These are phyloP conservation scores for Entomortierella parvispora DNA, from an alignment of 192 early-diverging fungal genomes.

Conservation along the genomic window DNA sequence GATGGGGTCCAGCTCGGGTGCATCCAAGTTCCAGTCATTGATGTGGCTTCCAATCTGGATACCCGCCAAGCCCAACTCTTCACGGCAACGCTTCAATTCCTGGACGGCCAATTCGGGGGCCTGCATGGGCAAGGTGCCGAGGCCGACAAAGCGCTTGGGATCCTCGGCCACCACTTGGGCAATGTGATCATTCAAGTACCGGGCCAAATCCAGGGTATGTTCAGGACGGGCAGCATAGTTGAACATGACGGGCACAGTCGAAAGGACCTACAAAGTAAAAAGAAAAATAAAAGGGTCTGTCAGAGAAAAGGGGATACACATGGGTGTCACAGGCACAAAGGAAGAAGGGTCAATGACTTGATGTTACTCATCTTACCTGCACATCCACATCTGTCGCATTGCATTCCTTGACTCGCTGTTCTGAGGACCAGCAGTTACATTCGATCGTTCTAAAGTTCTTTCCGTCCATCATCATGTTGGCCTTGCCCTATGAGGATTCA, in stretches of 20 bases:
- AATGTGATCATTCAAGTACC: constrained; percentile 67
- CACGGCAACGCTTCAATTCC: constrained; percentile 69
- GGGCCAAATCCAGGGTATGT: constrained; percentile 64
- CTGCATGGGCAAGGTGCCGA: constrained; percentile 78
- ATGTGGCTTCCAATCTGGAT: constrained; percentile 74
- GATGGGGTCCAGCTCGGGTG: constrained; percentile 70
- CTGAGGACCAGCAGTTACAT: constrained; percentile 77
- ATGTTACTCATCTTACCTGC: constrained; percentile 50
- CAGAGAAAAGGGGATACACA: background rate
- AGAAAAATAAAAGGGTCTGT: background rate
- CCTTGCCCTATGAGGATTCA: constrained; percentile 63
- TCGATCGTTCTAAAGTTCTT: constrained; percentile 73
- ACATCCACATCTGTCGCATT: constrained; percentile 62
- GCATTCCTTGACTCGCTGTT: constrained; percentile 67
- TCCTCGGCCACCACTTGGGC: constrained; percentile 67
- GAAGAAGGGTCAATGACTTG: background rate
- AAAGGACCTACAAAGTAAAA: constrained; percentile 58
- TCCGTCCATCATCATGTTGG: constrained; percentile 74
- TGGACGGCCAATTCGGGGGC: constrained; percentile 68
- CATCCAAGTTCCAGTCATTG: constrained; percentile 76
- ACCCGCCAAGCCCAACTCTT: constrained; percentile 69
- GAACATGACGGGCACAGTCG: constrained; percentile 76
- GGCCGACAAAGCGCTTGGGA: constrained; percentile 68
- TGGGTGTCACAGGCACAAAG: background rate
- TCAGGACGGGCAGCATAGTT: constrained; percentile 62